Conservation (phyloP, 2,329 filamentous ascomycete species). For the Zymoseptoria tritici region DNA sequence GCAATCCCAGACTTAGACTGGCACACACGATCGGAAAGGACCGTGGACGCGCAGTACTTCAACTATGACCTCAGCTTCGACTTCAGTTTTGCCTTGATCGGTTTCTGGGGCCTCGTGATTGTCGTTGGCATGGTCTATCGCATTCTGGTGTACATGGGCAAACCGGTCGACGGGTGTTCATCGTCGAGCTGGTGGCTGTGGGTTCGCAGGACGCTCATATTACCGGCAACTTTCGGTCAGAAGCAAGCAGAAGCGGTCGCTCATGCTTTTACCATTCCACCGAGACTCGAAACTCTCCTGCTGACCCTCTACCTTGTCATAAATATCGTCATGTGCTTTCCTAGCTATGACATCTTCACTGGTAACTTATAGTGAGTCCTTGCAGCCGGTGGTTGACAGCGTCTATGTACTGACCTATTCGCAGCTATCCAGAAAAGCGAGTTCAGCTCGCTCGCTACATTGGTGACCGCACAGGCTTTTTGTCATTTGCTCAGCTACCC, state of each 20-base stretch:
- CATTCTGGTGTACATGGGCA: conserved; percentile 18
- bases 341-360: conserved; percentile 39
- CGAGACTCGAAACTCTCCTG: conserved; percentile 41
- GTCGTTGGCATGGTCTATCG: conserved; percentile 31
- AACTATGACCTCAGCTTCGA: conserved; percentile 9
- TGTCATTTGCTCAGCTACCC: conserved; percentile 57
- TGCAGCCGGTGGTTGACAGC: no score
- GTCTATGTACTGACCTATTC: neutral
- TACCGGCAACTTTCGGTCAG: conserved; percentile 38
- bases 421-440: conserved; percentile 3
- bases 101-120: conserved; percentile 36
- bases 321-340: conserved; percentile 37
- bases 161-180: conserved; percentile 3
- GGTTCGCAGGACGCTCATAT: conserved; percentile 34
- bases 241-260: conserved; percentile 36
- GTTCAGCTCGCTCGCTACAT: conserved; percentile 48
- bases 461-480: conserved; percentile 56
- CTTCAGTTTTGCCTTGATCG: conserved; percentile 23
- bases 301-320: conserved; percentile 40
- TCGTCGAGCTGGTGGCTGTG: conserved; percentile 18
- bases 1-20: conserved; percentile 13
- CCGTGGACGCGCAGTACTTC: conserved; percentile 7
- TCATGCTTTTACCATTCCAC: conserved; percentile 40
- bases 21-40: neutral
- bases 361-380: conserved; percentile 43